These are phyloP conservation scores for Botryosphaeria dothidea DNA, from an alignment of 2,329 filamentous ascomycete species.

Conservation along the genomic window DNA sequence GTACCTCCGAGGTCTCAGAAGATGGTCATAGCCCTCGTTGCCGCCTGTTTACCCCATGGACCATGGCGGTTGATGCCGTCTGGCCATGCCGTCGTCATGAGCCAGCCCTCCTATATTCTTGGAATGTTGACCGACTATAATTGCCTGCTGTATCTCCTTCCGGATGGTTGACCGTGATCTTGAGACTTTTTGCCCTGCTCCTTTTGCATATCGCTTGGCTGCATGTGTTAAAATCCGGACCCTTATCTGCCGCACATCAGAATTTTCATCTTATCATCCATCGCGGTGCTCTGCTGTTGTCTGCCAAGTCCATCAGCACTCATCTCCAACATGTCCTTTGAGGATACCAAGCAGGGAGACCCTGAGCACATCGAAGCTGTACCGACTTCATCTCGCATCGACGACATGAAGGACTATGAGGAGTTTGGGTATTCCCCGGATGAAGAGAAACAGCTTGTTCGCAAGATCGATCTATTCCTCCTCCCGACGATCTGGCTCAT, in stretches of 20 bases:
- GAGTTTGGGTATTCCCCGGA: slow-evolving; percentile 19
- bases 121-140: background rate
- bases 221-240: background rate
- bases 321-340: background rate
- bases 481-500: slow-evolving; percentile 53
- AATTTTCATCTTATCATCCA: background rate
- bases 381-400: background rate
- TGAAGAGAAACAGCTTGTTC: slow-evolving; percentile 47
- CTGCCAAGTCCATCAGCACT: too few relatives aligned
- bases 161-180: background rate
- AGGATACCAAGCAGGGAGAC: background rate
- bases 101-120: background rate
- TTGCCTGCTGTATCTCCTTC: background rate
- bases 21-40: background rate
- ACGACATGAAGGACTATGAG: background rate
- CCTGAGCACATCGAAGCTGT: background rate
- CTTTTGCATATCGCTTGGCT: background rate
- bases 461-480: slow-evolving; percentile 47
- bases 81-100: background rate
- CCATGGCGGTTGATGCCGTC: background rate
- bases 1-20: background rate
- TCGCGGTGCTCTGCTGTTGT: background rate
- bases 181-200: background rate
- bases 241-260: background rate
- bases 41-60: background rate